Base-by-base conservation (phyloP, 2,329 filamentous ascomycete genomes). In the Alternaria incomplexa region DNA sequence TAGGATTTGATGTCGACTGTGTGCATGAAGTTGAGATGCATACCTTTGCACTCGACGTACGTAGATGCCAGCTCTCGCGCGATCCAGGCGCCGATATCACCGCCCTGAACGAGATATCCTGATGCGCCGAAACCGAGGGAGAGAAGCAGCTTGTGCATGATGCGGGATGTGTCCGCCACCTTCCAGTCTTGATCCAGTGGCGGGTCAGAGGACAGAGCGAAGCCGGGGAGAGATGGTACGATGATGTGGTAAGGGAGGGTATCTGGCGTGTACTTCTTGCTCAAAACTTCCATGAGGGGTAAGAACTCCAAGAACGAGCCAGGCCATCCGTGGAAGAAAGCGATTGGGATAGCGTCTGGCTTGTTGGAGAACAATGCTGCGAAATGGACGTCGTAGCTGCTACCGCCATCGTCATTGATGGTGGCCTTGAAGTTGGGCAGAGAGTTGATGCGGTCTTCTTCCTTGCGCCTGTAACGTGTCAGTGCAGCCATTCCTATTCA, bases 321-420 rank as follows among this genome's bases (percentile, higher is more conserved):
- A 1, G 86, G 86, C 85, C 85, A 88, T 48, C 87, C 87, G 64
- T 88, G 86, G n/a, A 85, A 70, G 11, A 87, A 78, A 3, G 83
- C 66, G 10, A 88, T 66, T 0, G 87, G 86, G 1, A 85, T 79
- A 0, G 87, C 87, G 63, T 84, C 80, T 2, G 74, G 45, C 17
- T 82, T 83, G 43, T 80, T 66, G 0, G 86, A 88, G 63, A 88
- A 89, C 0, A 89, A 77, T 0, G 82, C 86, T 1, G 81, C 72
- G 68, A 89, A 89, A 68, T 88, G 86, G 44, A 88, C 77, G 5
- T 80, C 71, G 58, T 83, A 79, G 1, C 66, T 69, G 11, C 66
- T 64, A 17, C 77, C 76, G 7, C 81, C 76, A 6, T 75, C 73
- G 23, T 84, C 81, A 11, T 79, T 77, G 54, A 87, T 77, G 1